Conservation (phyloP, 257 asterid species). For the Solanum paucissectum region DNA sequence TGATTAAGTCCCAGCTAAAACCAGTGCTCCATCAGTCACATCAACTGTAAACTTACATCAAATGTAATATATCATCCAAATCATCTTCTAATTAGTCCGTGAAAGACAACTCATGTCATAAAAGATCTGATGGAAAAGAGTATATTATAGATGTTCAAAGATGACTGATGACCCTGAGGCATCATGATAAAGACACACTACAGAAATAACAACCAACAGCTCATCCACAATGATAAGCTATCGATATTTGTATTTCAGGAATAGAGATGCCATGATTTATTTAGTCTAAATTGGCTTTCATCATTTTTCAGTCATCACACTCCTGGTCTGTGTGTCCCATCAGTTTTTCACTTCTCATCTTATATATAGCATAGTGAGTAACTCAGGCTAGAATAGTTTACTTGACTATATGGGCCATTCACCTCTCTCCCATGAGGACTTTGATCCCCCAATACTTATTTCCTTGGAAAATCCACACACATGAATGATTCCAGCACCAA, state of each 20-base stretch:
- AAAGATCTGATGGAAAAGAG: neutral
- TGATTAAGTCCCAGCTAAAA: neutral
- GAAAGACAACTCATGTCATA: neutral
- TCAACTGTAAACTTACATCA: neutral
- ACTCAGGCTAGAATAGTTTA: neutral
- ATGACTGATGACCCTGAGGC: neutral
- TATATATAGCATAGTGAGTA: neutral
- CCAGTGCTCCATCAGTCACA: neutral
- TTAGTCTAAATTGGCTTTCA: neutral
- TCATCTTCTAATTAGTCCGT: neutral
- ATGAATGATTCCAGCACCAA: neutral
- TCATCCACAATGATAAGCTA: neutral
- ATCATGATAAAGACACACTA: neutral
- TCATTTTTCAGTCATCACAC: neutral
- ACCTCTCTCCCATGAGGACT: neutral
- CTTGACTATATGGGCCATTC: neutral
- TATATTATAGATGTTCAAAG: neutral
- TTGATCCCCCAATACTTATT: neutral
- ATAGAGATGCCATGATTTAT: neutral
- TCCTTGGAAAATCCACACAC: neutral
- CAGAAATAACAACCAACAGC: neutral
- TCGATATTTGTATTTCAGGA: neutral
- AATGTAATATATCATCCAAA: neutral
- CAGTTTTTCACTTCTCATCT: neutral
- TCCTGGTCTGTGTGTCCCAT: neutral